phyloP scores from a whole-genome alignment of 805 yeast genomes.

The Wickerhamomyces pijperi region DNA sequence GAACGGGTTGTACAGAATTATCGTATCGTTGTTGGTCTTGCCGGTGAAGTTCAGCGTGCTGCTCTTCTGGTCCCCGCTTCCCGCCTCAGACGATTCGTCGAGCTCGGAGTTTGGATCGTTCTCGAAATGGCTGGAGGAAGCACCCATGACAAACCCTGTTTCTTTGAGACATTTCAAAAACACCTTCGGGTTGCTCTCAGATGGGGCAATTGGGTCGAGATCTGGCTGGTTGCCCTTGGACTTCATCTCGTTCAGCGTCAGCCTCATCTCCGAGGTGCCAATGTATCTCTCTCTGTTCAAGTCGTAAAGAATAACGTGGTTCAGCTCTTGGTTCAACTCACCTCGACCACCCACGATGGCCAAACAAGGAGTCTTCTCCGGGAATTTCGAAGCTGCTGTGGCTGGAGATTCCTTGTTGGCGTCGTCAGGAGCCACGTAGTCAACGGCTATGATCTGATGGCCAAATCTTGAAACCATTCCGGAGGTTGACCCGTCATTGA shows the following conservation, averaged over 20 bases:
- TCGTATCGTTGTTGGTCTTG: constrained; percentile 8
- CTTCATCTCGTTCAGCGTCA: constrained; percentile 14
- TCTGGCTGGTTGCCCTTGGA: constrained; percentile 2
- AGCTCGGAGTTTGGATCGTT: constrained; percentile 4
- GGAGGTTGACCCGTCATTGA: constrained; percentile 31
- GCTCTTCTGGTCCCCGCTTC: too few species aligned
- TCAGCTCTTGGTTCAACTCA: constrained; percentile 18
- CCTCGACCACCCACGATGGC: constrained; percentile 45
- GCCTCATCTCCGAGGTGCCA: constrained; percentile 9
- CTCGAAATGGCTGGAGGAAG: neutral
- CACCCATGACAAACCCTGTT: constrained; percentile 12
- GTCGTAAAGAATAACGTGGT: constrained; percentile 31
- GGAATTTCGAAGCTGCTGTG: too few species aligned
- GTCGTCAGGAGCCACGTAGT: constrained; percentile 26
- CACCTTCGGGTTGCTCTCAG: constrained; percentile 2
- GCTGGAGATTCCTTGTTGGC: constrained; percentile 22
- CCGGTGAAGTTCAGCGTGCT: too few species aligned
- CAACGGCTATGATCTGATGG: constrained; percentile 36
- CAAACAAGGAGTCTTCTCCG: constrained; percentile 25
- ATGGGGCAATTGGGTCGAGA: constrained; percentile 6
- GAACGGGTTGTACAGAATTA: constrained; percentile 11
- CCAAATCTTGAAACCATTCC: constrained; percentile 34
- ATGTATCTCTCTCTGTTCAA: constrained; percentile 25
- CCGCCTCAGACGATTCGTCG: too few species aligned
- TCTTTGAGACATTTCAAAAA: constrained; percentile 9